These are phyloP conservation scores for Fusarium verrucosum DNA, from an alignment of 2,329 filamentous ascomycete genomes.

Conservation along the genomic window DNA sequence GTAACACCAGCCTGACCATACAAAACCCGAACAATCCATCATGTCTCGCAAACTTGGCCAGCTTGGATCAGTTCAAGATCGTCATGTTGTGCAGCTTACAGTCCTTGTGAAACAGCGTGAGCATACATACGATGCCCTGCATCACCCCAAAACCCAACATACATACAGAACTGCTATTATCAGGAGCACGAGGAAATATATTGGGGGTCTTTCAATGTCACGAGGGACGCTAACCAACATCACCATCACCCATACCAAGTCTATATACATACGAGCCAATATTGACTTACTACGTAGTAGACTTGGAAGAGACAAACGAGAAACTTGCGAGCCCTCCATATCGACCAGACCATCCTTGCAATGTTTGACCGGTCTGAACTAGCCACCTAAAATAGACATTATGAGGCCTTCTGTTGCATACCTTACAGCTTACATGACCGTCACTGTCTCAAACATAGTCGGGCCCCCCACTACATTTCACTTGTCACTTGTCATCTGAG, in stretches of 20 bases:
- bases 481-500: not conserved
- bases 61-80: conserved; percentile 22
- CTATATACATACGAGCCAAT: not conserved
- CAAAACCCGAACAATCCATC: not conserved
- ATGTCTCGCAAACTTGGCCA: conserved; percentile 23
- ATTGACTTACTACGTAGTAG: not conserved
- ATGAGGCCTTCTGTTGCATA: conserved; percentile 27
- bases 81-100: not conserved
- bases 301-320: not conserved
- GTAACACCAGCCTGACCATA: conserved; percentile 10
- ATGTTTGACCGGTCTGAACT: conserved; percentile 22
- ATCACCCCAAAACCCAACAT: not conserved
- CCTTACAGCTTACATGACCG: conserved; percentile 3
- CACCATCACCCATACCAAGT: not conserved
- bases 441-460: conserved; percentile 20
- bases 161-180: not conserved
- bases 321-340: not conserved
- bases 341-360: not conserved
- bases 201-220: conserved; percentile 13
- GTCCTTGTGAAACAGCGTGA: conserved; percentile 4
- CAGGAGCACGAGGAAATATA: not conserved
- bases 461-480: not conserved
- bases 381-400: conserved; percentile 6
- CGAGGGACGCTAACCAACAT: conserved; percentile 10
- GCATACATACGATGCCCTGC: conserved; percentile 17